Evolutionary conservation across 225 moss, liverwort and hornwort genomes (phyloP), one percentile per base, ranked within the genome.

Genomic region (Lunularia cruciata): DNA sequence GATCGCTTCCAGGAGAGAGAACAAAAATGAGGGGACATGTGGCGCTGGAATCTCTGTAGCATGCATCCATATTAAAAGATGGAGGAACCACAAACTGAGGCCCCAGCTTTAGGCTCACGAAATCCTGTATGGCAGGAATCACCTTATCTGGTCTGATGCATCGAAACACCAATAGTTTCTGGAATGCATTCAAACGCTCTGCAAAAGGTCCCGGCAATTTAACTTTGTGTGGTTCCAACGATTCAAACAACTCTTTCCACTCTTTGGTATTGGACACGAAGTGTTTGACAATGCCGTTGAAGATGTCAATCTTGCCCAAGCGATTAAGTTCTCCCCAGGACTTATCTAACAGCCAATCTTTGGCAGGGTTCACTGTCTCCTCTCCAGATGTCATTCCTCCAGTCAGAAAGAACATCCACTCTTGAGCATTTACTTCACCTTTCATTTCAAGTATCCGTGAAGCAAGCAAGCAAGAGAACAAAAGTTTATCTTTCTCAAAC

Each of bases 401-500:
- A 4, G 90, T 96, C 0, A 96, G 80, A 45, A 96, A 86, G 61
- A 96, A 96, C 71, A 96, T 75, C 95, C 95, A 96, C 48, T 96
- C 95, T 60, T 83, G 73, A 30, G 75, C 56, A n/a, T 61, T 78
- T 9, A 96, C 67, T 76, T 90, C 86, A 40, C 88, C 90, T 22
- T 61, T 77, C 88, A 92, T 87, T 36, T 89, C 87, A 8, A 96
- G 83, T 47, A 96, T 58, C 42, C 92, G 78, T 20, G 77, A 86
- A 3, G 82, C 14, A 12, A 96, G 75, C 48, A 96, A 35, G 58
- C 90, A 84, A 22, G 95, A 92, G 61, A 96, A 96, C 30, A 96
- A 61, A 8, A 96, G 82, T 53, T 96, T 96, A 72, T 96, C 95
- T 68, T 96, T 96, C 75, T 96, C 95, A 76, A 96, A 96, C 3